phyloP scores from a whole-genome alignment of 2,329 filamentous ascomycete species.

The Pseudocercospora crystallina region DNA sequence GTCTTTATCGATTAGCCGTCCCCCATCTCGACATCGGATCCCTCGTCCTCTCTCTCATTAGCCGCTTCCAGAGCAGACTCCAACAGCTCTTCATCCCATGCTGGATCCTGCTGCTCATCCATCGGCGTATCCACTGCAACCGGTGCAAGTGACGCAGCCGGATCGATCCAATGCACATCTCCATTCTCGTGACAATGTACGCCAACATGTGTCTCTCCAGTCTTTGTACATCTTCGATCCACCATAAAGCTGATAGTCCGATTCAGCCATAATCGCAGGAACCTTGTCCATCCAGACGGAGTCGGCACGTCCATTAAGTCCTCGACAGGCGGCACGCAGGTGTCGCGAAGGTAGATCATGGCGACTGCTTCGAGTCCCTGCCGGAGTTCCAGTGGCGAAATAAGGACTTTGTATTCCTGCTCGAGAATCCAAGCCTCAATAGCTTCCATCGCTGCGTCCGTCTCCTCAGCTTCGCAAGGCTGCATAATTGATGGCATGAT shows the following conservation, averaged over 20 bases:
- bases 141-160: not conserved
- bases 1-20: not conserved
- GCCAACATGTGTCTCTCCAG: slow-evolving; percentile 1
- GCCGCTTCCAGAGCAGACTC: not conserved
- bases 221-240: not conserved
- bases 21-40: not conserved
- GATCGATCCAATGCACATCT: not conserved
- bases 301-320: slow-evolving; percentile 1
- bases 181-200: slow-evolving; percentile 9
- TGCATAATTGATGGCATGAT: slow-evolving; percentile 3
- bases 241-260: slow-evolving; percentile 9
- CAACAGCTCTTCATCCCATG: not conserved
- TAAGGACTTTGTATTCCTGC: not conserved
- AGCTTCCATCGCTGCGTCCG: not conserved
- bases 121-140: not conserved
- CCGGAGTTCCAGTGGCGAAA: not conserved
- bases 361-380: not conserved
- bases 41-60: not conserved
- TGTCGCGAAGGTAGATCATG: not conserved
- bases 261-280: slow-evolving; percentile 10
- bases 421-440: slow-evolving; percentile 1
- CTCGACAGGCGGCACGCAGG: not conserved
- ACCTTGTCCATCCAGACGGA: slow-evolving; percentile 9
- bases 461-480: slow-evolving; percentile 10
- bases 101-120: not conserved